A percentile compares a stretch with the other conserved stretches of the same genome.
phyloP scores from a whole-genome alignment of 768 basidiomycete genomes.

The Hericium alpestre region DNA sequence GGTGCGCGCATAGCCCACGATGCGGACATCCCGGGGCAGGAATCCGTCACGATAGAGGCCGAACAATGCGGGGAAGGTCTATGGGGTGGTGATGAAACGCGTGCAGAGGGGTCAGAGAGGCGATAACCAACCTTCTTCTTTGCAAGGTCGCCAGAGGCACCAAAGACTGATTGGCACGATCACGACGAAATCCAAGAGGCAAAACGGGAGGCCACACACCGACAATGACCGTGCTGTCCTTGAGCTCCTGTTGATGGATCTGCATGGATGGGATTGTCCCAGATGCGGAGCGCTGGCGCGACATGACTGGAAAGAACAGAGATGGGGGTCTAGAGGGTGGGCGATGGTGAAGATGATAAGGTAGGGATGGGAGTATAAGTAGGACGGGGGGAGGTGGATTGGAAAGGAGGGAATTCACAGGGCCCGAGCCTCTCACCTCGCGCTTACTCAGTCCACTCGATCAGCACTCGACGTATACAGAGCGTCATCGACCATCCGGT shows the following conservation, averaged over 20 bases:
- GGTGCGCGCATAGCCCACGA: constrained; percentile 94
- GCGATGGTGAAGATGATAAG: constrained; percentile 1
- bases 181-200: not conserved
- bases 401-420: not conserved
- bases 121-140: constrained; percentile 78
- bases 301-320: constrained; percentile 10
- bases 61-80: constrained; percentile 96
- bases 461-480: no score
- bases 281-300: constrained; percentile 45
- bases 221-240: constrained; percentile 81
- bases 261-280: constrained; percentile 91
- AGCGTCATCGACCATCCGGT: not conserved
- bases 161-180: constrained; percentile 51
- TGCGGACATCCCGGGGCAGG: constrained; percentile 76
- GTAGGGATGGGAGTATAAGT: not conserved
- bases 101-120: not conserved
- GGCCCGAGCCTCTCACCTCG: not conserved
- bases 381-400: not conserved
- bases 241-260: constrained; percentile 51
- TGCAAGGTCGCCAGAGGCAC: constrained; percentile 93
- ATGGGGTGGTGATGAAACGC: constrained; percentile 7
- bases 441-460: not conserved
- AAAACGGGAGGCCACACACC: constrained; percentile 37
- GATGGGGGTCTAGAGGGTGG: constrained; percentile 3
- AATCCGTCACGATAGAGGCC: constrained; percentile 71